Evolutionary conservation across 495 filamentous ascomycete species (phyloP), one percentile per base, ranked within the genome.

Genomic region (Talaromyces thailandensis): DNA sequence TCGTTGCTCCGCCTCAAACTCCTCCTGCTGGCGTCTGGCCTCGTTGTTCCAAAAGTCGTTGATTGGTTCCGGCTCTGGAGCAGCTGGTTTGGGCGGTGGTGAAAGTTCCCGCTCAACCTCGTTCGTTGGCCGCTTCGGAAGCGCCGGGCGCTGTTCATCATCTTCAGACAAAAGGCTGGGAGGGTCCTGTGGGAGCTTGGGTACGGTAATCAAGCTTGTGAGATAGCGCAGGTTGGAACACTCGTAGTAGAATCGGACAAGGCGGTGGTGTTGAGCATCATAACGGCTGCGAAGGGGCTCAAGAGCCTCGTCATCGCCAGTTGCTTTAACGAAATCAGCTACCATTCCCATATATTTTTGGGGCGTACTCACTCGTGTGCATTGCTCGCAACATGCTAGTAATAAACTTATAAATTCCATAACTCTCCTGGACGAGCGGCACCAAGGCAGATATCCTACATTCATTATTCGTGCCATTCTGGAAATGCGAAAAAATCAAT

Each of bases 241-340:
- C 76, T 98, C 94, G 73, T 96, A 98, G 76, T 98, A 98, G 76
- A 96, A 98, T 65, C 94, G 93, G 66, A 96, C 88, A 18, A 98
- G 83, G 25, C 94, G 89, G 75, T 97, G 89, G 73, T 98, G 94
- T 67, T 98, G 95, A 25, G 92, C 90, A 72, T 98, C 88, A 68
- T 98, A 98, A 66, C 93, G 83, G 61, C 83, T 81, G 55, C 93
- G 85, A 2, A 98, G 82, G 1, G 93, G 94, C 64, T 92, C 89
- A 21, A 98, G 80, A n/a, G 93, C 95, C 65, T 96, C 94, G 66
- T 94, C 88, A 67, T 98, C 94, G 51, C 95, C 93, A 24, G 94
- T 96, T 35, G 90, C 90, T 92, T 62, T 14, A 29, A 11, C 11
- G 55, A 29, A 3, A 40, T 55, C 64, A 66, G 56, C 25, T 6